Evolutionary conservation across 192 early-diverging fungal genomes (phyloP).

Genomic region (Backusella parvicylindrica): DNA sequence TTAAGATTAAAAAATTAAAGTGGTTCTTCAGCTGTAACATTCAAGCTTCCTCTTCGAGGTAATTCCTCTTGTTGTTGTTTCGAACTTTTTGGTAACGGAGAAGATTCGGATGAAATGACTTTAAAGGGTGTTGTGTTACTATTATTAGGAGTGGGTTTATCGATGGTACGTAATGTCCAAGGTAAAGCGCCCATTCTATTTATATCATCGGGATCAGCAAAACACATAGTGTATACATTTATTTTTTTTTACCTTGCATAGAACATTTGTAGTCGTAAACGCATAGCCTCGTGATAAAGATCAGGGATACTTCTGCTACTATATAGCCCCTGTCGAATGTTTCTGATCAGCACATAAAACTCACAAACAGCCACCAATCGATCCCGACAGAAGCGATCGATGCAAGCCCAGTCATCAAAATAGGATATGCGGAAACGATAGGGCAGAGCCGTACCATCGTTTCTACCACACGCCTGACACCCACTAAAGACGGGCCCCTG

Average conservation of each 20-base stretch:
- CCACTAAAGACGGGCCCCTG: slow-evolving; percentile 37
- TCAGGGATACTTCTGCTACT: slow-evolving; percentile 69
- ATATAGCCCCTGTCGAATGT: slow-evolving; percentile 86
- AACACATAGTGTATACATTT: no score
- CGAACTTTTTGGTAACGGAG: slow-evolving; percentile 8
- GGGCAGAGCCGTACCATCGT: slow-evolving; percentile 39
- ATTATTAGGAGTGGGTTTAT: background rate
- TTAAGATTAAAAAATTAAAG: background rate
- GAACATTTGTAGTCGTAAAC: slow-evolving; percentile 94
- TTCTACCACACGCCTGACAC: slow-evolving; percentile 54
- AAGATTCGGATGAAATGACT: slow-evolving; percentile 4
- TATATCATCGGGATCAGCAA: background rate
- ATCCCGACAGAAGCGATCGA: slow-evolving; percentile 88
- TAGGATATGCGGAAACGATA: slow-evolving; percentile 70
- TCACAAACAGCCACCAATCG: slow-evolving; percentile 88
- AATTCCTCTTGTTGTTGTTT: background rate
- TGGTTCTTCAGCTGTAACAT: background rate
- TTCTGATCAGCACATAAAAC: slow-evolving; percentile 92
- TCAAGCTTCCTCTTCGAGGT: slow-evolving; percentile 5
- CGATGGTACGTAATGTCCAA: slow-evolving; percentile 18
- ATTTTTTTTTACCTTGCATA: slow-evolving; percentile 49
- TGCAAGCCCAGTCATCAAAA: slow-evolving; percentile 72
- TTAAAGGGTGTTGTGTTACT: background rate
- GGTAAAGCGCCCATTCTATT: slow-evolving; percentile 30
- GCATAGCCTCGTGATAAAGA: slow-evolving; percentile 81